phyloP scores from a whole-genome alignment of 331 rosid genomes.

The Rhamnella rubrinervis region DNA sequence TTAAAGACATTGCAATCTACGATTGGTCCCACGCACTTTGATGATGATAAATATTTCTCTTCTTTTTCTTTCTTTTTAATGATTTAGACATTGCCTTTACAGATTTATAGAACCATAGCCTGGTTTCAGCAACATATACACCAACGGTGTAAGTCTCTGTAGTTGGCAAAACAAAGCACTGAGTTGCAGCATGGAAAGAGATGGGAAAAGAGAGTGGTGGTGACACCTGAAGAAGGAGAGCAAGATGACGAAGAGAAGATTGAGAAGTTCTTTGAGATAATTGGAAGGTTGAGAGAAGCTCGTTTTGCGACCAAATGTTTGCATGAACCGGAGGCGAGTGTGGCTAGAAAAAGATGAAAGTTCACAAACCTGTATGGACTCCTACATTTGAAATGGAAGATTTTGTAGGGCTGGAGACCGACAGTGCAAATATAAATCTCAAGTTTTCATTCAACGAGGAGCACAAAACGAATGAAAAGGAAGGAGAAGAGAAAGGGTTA shows the following conservation, averaged over 20 bases:
- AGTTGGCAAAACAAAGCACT: background rate
- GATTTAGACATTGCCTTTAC: background rate
- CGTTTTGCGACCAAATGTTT: background rate
- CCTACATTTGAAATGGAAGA: conserved; percentile 10
- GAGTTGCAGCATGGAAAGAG: conserved; percentile 4
- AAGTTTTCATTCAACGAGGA: background rate
- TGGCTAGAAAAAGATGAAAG: background rate
- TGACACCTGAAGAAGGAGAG: background rate
- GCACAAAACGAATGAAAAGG: background rate
- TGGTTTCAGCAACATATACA: background rate
- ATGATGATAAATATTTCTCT: background rate
- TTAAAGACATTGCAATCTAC: conserved; percentile 11
- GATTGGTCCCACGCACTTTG: conserved; percentile 17
- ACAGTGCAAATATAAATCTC: background rate
- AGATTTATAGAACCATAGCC: background rate
- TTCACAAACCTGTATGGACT: background rate
- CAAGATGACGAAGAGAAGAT: conserved; percentile 10
- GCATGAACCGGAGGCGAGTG: background rate
- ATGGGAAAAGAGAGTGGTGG: background rate
- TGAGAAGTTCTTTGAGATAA: conserved; percentile 2
- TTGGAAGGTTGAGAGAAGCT: conserved; percentile 5
- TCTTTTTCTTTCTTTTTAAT: background rate
- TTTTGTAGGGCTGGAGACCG: conserved; percentile 4
- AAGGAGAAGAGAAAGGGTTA: conserved; percentile 3
- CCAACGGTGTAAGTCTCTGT: too few relatives aligned